Evolutionary conservation across 805 yeast genomes (phyloP).

Genomic region (Suhomyces faveliae): DNA sequence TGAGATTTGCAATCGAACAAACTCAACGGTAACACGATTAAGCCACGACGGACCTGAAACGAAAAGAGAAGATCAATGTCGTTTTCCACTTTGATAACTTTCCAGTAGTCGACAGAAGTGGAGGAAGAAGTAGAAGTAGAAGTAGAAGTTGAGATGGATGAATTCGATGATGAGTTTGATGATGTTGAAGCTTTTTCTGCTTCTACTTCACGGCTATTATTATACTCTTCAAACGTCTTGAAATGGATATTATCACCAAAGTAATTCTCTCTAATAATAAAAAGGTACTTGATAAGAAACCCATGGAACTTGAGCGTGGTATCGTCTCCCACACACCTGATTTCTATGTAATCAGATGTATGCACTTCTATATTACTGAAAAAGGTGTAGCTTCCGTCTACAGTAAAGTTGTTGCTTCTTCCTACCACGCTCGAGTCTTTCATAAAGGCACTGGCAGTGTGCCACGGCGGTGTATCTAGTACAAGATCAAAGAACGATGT

Average conservation of each 20-base stretch:
- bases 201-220: slow-evolving; percentile 15
- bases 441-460: slow-evolving; percentile 73
- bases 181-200: not conserved
- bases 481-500: slow-evolving; percentile 63
- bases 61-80: slow-evolving; percentile 77
- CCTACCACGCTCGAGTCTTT: slow-evolving; percentile 61
- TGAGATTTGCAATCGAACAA: slow-evolving; percentile 65
- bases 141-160: not conserved
- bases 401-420: slow-evolving; percentile 55
- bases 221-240: slow-evolving; percentile 81
- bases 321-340: slow-evolving; percentile 64
- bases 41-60: slow-evolving; percentile 68
- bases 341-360: slow-evolving; percentile 64
- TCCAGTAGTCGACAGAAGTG: slow-evolving; percentile 30
- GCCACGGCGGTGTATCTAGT: slow-evolving; percentile 88
- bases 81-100: slow-evolving; percentile 52
- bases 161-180: not conserved
- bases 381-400: slow-evolving; percentile 67
- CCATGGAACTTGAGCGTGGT: slow-evolving; percentile 78
- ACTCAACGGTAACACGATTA: slow-evolving; percentile 68
- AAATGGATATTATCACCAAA: slow-evolving; percentile 86
- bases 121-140: not conserved
- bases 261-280: slow-evolving; percentile 80
- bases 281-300: slow-evolving; percentile 68
- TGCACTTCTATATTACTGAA: slow-evolving; percentile 58